Evolutionary conservation across 192 early-diverging fungal species (phyloP), one percentile per base, ranked within the genome.

Genomic region (Coemansia sp.): DNA sequence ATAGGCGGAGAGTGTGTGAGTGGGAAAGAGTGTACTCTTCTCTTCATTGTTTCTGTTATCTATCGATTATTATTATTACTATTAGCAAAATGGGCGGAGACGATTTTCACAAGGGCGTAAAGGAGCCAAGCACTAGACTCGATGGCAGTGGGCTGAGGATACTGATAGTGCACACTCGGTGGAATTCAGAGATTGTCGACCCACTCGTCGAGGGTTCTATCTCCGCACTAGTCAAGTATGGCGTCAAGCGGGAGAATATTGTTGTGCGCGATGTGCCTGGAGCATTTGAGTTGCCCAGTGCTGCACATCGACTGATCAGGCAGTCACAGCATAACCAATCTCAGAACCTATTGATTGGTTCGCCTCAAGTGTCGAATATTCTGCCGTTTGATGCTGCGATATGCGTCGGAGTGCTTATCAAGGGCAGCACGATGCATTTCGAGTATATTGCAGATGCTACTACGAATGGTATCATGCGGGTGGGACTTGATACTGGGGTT

Each of bases 391-490:
- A 98, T 73, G 96, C 93, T 1, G 92, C 87, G 7, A 95, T 99
- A 64, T 91, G 91, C 62, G 91, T 99, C 74, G 98, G 98, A 35
- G 94, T 99, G 20, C 88, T 99, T 53, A 98, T 99, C 87, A 99
- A 98, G 89, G 98, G 98, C 63, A 86, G 88, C 59, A 99, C 98
- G 16, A 94, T 96, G 89, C 98, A 99, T 67, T 99, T 98, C 87
- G 98, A 98, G 83, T 99, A 99, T 76, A 99, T 99, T 62, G 88
- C 91, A n/a, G 98, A 99, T 52, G 93, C 97, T 0, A 89, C 91
- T 1, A 88, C 86, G 38, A 92, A 95, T 16, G 98, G 96, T 0
- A 83, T 99, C 41, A 99, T 98, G 95, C 85, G 91, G n/a, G 97
- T 99, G 24, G 92, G 94, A 3, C 78, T 99, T 43, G 95, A 98